These are phyloP conservation scores for Ilyonectria mors-panacis DNA, from an alignment of 2,329 filamentous ascomycete genomes.

Conservation along the genomic window DNA sequence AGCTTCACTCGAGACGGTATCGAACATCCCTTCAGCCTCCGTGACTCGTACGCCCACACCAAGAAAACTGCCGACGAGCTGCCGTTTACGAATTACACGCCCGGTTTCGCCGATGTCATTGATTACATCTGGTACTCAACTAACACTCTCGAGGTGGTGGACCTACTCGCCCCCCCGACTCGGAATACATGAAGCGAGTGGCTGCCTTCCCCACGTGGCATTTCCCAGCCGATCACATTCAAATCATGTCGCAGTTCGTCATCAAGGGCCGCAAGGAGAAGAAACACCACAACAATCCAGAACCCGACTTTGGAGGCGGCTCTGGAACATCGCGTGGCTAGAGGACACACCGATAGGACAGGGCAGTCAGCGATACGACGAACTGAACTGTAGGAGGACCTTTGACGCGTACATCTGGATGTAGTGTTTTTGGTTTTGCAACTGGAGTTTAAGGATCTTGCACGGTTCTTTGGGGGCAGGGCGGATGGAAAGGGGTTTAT, in stretches of 20 bases:
- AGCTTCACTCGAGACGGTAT: slow-evolving; percentile 95
- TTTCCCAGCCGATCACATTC: slow-evolving; percentile 93
- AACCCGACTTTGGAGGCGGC: slow-evolving; percentile 71
- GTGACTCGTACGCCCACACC: slow-evolving; percentile 89
- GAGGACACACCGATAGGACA: slow-evolving; percentile 32
- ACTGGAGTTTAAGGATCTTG: slow-evolving; percentile 56
- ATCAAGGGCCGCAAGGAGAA: slow-evolving; percentile 90
- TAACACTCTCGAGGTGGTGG: slow-evolving; percentile 87
- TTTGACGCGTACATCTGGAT: slow-evolving; percentile 54
- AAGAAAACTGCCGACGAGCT: slow-evolving; percentile 87
- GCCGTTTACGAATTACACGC: slow-evolving; percentile 96
- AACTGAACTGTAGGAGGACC: slow-evolving; percentile 28
- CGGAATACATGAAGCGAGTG: slow-evolving; percentile 86
- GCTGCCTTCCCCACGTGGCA: slow-evolving; percentile 95
- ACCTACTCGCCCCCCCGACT: slow-evolving; percentile 87
- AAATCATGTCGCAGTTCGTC: slow-evolving; percentile 89
- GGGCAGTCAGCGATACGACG: slow-evolving; percentile 12
- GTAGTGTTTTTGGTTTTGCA: slow-evolving; percentile 58
- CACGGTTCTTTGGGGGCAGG: slow-evolving; percentile 45
- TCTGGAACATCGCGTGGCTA: slow-evolving; percentile 50
- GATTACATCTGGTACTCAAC: slow-evolving; percentile 99
- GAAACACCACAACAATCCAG: slow-evolving; percentile 75
- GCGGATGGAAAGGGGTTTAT: slow-evolving; percentile 24
- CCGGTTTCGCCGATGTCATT: slow-evolving; percentile 91
- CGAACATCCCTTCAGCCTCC: slow-evolving; percentile 92